A percentile compares a stretch with the other conserved stretches of the same genome.
phyloP scores from a whole-genome alignment of 805 yeast species.

The Hanseniaspora taiwanica region DNA sequence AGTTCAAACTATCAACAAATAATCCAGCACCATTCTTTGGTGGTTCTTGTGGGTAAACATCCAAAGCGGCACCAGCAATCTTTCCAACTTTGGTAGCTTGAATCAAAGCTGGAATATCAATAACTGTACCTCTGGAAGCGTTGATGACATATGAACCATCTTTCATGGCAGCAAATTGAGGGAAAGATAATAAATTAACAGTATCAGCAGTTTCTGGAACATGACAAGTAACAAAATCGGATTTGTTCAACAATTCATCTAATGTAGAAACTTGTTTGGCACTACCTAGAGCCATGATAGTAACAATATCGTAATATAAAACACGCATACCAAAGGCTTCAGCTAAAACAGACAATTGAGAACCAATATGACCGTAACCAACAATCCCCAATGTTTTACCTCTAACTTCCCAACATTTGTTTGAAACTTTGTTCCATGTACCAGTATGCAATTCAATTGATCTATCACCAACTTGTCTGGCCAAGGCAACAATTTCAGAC shows the following conservation, averaged over 20 bases:
- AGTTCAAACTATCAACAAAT: slow-evolving; percentile 61
- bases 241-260: slow-evolving; percentile 61
- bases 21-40: slow-evolving; percentile 84
- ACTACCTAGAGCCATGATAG: slow-evolving; percentile 94
- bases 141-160: slow-evolving; percentile 89
- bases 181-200: slow-evolving; percentile 72
- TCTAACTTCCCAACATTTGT: slow-evolving; percentile 97
- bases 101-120: slow-evolving; percentile 87
- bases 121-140: slow-evolving; percentile 95
- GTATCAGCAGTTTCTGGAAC: slow-evolving; percentile 94
- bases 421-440: slow-evolving; percentile 91
- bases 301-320: slow-evolving; percentile 76
- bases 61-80: slow-evolving; percentile 93
- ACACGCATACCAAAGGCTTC: slow-evolving; percentile 98
- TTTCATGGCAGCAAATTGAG: slow-evolving; percentile 93
- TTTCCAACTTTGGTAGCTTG: slow-evolving; percentile 87
- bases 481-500: slow-evolving; percentile 84
- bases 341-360: slow-evolving; percentile 92
- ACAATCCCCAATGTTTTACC: slow-evolving; percentile 95
- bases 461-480: slow-evolving; percentile 95
- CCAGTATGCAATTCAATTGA: slow-evolving; percentile 92
- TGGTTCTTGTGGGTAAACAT: slow-evolving; percentile 95
- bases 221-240: slow-evolving; percentile 88
- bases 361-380: slow-evolving; percentile 97
- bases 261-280: slow-evolving; percentile 84